Evolutionary conservation across 78 protist genomes (phyloP).

Genomic region (Cavenderia fasciculata): DNA sequence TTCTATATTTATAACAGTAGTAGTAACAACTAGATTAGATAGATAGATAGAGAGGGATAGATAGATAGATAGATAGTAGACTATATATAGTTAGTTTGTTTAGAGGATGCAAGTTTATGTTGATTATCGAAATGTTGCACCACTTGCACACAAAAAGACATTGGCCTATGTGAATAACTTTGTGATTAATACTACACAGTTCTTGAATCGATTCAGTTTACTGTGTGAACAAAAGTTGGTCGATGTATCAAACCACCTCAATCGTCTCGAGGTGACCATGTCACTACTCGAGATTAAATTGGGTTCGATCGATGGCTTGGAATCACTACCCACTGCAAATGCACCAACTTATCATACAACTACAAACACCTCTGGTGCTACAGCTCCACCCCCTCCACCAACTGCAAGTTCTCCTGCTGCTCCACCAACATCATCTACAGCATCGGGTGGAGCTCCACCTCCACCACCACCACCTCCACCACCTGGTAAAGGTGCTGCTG

Average conservation of each 20-base stretch:
- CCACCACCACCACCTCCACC: constrained; percentile 74
- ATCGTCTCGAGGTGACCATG: constrained; percentile 73
- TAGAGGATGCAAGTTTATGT: constrained; percentile 63
- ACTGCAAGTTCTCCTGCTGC: not conserved
- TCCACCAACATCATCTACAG: constrained; percentile 2
- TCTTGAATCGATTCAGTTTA: constrained; percentile 71
- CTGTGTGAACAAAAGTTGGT: constrained; percentile 68
- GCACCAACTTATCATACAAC: not conserved
- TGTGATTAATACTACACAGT: constrained; percentile 80
- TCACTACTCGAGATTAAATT: constrained; percentile 66
- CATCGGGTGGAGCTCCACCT: constrained; percentile 32
- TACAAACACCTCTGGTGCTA: not conserved
- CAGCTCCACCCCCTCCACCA: not conserved
- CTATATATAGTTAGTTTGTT: not conserved
- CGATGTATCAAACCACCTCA: constrained; percentile 46
- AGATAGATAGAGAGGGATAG: not conserved
- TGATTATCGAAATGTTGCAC: constrained; percentile 50
- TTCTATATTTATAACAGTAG: too few species aligned
- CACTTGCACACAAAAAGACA: constrained; percentile 66
- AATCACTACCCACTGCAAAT: constrained; percentile 47
- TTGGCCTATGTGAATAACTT: constrained; percentile 72
- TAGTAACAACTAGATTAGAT: too few species aligned
- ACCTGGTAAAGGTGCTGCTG: not conserved
- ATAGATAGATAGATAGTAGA: not conserved
- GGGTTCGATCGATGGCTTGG: constrained; percentile 73